Conservation (phyloP, 208 protist species). For the Strigomonas culicis region DNA sequence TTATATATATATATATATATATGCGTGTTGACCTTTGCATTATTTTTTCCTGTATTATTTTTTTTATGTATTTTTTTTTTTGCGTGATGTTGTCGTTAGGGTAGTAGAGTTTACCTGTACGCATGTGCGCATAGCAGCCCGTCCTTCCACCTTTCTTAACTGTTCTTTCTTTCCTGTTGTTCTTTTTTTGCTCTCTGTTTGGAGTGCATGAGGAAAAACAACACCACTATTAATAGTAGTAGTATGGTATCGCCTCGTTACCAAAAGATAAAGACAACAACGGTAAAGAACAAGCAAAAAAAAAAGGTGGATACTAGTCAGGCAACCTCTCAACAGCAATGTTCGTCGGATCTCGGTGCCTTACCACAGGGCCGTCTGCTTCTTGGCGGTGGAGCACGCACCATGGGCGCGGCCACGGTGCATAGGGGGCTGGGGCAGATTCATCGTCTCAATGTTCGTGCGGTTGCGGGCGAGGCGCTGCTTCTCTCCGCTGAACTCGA, state of each 20-base stretch:
- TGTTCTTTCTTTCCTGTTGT: background rate
- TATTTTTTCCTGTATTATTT: slow-evolving; percentile 5
- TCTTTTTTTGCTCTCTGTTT: background rate
- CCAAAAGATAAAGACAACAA: too few relatives aligned
- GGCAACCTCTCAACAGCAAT: background rate
- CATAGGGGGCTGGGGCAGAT: slow-evolving; percentile 13
- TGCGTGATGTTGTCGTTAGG: background rate
- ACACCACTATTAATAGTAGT: too few relatives aligned
- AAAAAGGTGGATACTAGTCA: background rate
- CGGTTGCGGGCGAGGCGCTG: slow-evolving; percentile 19
- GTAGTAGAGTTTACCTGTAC: background rate
- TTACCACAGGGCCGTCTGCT: slow-evolving; percentile 12
- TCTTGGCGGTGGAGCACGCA: background rate
- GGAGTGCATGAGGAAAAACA: background rate
- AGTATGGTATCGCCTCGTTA: too few relatives aligned
- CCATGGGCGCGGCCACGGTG: background rate
- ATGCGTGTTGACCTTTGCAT: background rate
- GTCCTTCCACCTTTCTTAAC: background rate
- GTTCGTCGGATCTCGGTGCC: background rate
- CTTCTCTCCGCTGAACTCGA: slow-evolving; percentile 24
- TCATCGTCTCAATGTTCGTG: slow-evolving; percentile 33
- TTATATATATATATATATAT: background rate
- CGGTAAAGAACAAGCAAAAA: slow-evolving; percentile 1
- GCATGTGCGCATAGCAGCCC: background rate
- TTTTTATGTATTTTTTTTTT: background rate